phyloP scores from a whole-genome alignment of 202 grass and related monocot genomes.

The Saccharum hybrid region DNA sequence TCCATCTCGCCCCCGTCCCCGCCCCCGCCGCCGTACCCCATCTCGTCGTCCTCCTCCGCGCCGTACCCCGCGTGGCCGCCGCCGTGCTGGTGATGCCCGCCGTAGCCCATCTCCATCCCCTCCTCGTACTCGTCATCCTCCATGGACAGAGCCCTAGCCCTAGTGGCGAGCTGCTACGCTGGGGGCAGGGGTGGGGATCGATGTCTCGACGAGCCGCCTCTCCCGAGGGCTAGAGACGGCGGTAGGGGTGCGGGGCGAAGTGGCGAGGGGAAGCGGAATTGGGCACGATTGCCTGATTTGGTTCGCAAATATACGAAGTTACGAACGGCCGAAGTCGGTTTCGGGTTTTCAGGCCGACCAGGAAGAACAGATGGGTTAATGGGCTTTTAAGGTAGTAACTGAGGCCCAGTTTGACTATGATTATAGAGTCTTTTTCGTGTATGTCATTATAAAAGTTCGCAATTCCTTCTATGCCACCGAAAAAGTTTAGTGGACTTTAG shows the following conservation, averaged over 20 bases:
- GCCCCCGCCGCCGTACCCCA: conserved; percentile 43
- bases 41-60: conserved; percentile 43
- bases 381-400: neutral
- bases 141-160: conserved; percentile 50
- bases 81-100: conserved; percentile 44
- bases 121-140: conserved; percentile 70
- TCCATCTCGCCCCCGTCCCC: conserved; percentile 51
- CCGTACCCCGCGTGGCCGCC: conserved; percentile 46
- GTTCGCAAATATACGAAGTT: neutral
- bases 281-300: conserved; percentile 2
- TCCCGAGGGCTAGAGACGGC: neutral
- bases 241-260: neutral
- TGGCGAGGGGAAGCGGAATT: conserved; percentile 13
- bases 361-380: neutral
- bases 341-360: neutral
- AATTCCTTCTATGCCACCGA: too few relatives aligned
- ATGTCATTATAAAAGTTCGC: too few relatives aligned
- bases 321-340: conserved; percentile 2
- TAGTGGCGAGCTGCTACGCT: neutral
- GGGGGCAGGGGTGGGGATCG: neutral
- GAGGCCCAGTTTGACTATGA: neutral
- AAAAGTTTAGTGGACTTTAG: too few relatives aligned
- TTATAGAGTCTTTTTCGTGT: too few relatives aligned
- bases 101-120: conserved; percentile 63
- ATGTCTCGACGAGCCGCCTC: conserved; percentile 18